Evolutionary conservation across 2,329 filamentous ascomycete genomes (phyloP), one percentile per base, ranked within the genome.

Genomic region (Bimuria novae-zelandiae): DNA sequence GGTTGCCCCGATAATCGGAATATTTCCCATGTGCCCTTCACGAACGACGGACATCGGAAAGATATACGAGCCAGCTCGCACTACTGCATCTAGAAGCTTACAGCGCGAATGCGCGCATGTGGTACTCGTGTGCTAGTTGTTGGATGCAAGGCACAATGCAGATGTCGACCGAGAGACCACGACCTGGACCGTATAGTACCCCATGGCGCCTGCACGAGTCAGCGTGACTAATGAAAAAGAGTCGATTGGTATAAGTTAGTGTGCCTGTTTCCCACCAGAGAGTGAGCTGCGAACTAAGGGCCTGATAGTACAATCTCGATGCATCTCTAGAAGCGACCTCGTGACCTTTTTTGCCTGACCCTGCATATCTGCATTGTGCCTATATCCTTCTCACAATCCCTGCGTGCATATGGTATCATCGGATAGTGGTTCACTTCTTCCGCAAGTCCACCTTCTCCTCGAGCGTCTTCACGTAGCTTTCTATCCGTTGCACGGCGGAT

Each of bases 401-500:
- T 47, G 16, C 11, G 17, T 21, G 43, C 21, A 46, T n/a, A 19
- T 17, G 33, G 33, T 29, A 21, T 47, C 33, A 16, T 47, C 33
- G 43, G 19, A n/a, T 36, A 4, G n/a, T 35, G 16, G 40, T 27
- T 46, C 42, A 54, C 37, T 54, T 51, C 52, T 58, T 74, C 62
- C 69, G 72, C 44, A 62, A 79, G 62, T 87, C 85, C 63, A 92
- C 82, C 79, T 89, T 92, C 67, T 89, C 84, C 79, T 97, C 93
- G 60, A 97, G 79, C 46, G 84, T 84, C 71, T 87, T 84, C 60
- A 96, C 86, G 73, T 97, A 95, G 59, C 84, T 84, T 77, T 91
- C 91, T 74, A 97, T 84, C 71, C 89, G 85, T 75, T 92, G 88
- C 52, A 96, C 92, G 43, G 92, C 90, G 44, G 86, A 83, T 83